These are phyloP conservation scores for Perkinsus chesapeaki DNA, from an alignment of 169 alveolate species.

Conservation along the genomic window DNA sequence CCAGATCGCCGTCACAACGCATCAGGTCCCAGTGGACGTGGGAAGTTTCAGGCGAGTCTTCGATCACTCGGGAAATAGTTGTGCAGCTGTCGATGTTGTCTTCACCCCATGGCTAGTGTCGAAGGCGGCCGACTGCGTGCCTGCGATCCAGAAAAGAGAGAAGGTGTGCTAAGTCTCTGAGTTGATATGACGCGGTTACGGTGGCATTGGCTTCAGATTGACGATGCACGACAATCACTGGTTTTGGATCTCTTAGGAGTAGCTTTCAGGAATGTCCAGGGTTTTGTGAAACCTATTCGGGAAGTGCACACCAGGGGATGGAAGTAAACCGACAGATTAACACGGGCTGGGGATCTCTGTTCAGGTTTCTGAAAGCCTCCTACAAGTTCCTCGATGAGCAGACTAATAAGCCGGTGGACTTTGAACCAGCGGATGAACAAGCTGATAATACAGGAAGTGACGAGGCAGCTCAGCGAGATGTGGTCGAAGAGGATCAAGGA, in stretches of 20 bases:
- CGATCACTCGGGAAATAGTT: background rate
- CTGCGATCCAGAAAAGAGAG: background rate
- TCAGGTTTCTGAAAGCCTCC: background rate
- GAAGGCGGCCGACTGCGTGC: background rate
- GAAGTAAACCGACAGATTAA: background rate
- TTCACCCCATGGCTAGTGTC: background rate
- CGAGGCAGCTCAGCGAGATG: background rate
- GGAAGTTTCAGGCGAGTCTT: slow-evolving; percentile 3
- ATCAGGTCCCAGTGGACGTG: slow-evolving; percentile 4
- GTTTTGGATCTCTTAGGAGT: background rate
- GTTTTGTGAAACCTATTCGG: background rate
- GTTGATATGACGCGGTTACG: no score
- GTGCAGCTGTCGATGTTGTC: slow-evolving; percentile 1
- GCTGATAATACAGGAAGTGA: background rate
- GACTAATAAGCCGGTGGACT: background rate
- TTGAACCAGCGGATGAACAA: background rate
- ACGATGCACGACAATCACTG: background rate
- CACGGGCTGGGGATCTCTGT: background rate
- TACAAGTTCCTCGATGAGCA: background rate
- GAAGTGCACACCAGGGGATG: background rate
- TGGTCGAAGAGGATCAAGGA: background rate
- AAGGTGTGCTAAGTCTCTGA: no score
- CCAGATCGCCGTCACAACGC: background rate
- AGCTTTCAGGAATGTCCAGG: background rate
- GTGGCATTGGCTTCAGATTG: background rate